Percentiles rank a stretch among this genome's conserved stretches.
These are phyloP conservation scores for Colletotrichum lentis DNA, from an alignment of 2,329 filamentous ascomycete species.

Conservation along the genomic window DNA sequence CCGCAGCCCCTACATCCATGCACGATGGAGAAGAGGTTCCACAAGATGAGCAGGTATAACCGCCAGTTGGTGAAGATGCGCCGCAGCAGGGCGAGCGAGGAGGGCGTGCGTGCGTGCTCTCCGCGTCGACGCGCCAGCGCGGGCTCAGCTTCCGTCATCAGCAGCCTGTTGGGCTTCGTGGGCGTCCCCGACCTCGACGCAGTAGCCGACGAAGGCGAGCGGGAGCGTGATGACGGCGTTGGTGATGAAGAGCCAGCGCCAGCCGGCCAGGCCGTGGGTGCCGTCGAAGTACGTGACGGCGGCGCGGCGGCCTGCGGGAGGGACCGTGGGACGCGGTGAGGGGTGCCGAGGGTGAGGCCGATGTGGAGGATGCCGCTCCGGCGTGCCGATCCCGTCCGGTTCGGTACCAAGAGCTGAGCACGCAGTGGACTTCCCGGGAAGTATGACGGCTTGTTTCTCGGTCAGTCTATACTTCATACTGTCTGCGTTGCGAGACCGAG, in stretches of 20 bases:
- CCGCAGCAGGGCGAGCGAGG: constrained; percentile 45
- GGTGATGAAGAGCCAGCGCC: constrained; percentile 68
- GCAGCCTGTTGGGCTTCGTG: constrained; percentile 57
- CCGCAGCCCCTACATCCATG: too few relatives aligned
- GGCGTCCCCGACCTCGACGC: constrained; percentile 21
- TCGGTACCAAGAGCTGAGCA: constrained; percentile 65
- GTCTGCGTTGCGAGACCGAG: constrained; percentile 52
- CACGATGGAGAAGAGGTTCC: constrained; percentile 64
- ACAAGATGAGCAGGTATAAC: constrained; percentile 60
- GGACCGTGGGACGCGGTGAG: constrained; percentile 61
- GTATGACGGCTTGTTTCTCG: constrained; percentile 44
- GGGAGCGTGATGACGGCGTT: constrained; percentile 38
- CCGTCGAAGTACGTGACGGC: constrained; percentile 53
- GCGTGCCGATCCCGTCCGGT: constrained; percentile 67
- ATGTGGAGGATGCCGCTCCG: constrained; percentile 68
- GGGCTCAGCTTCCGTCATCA: constrained; percentile 58
- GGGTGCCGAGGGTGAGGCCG: constrained; percentile 59
- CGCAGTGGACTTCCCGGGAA: constrained; percentile 54
- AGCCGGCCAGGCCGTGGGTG: constrained; percentile 56
- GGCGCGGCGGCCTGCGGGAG: constrained; percentile 58
- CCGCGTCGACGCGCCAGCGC: constrained; percentile 56
- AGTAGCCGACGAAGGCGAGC: constrained; percentile 17
- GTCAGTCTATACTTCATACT: too few relatives aligned
- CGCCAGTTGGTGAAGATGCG: constrained; percentile 53
- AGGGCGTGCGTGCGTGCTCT: constrained; percentile 46